These are phyloP conservation scores for Aeminium ludgeri DNA, from an alignment of 495 filamentous ascomycete species.

Conservation along the genomic window DNA sequence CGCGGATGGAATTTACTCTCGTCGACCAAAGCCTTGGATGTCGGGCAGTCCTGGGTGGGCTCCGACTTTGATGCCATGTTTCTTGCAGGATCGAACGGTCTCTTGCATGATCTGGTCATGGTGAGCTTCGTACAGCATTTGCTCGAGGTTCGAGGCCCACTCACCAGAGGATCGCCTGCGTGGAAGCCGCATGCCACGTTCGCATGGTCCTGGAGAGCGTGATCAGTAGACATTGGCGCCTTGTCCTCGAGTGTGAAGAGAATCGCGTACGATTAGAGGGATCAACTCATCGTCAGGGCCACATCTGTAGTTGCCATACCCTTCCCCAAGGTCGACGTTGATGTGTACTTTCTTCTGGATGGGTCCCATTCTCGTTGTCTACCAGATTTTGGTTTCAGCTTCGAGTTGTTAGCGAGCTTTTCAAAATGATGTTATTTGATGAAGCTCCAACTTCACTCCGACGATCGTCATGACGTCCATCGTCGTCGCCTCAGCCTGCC, in stretches of 20 bases:
- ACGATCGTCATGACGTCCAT: too few species aligned
- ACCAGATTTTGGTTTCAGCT: too few species aligned
- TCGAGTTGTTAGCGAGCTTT: too few species aligned
- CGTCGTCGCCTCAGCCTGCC: too few species aligned
- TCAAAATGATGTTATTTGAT: not conserved
- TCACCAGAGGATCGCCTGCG: slow-evolving; percentile 38
- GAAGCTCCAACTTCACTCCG: too few species aligned
- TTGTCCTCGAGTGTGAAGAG: too few species aligned
- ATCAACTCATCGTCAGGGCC: slow-evolving; percentile 42
- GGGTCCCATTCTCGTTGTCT: slow-evolving; percentile 23
- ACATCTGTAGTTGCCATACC: slow-evolving; percentile 31
- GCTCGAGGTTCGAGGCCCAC: too few species aligned
- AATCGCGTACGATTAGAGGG: slow-evolving; percentile 18
- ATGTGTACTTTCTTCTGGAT: slow-evolving; percentile 34
- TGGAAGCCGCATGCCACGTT: slow-evolving; percentile 50
- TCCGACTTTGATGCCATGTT: slow-evolving; percentile 35
- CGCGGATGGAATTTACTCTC: slow-evolving; percentile 16
- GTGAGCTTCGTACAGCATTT: too few species aligned
- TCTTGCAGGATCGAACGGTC: slow-evolving; percentile 39
- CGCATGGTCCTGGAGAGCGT: slow-evolving; percentile 37
- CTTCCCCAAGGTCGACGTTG: slow-evolving; percentile 38
- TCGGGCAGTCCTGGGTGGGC: slow-evolving; percentile 47
- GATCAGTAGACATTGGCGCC: too few species aligned
- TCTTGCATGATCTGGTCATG: slow-evolving; percentile 46
- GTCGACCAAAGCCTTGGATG: slow-evolving; percentile 44